Conservation (phyloP, 2,329 filamentous ascomycete genomes). For the Periconia sp. region DNA sequence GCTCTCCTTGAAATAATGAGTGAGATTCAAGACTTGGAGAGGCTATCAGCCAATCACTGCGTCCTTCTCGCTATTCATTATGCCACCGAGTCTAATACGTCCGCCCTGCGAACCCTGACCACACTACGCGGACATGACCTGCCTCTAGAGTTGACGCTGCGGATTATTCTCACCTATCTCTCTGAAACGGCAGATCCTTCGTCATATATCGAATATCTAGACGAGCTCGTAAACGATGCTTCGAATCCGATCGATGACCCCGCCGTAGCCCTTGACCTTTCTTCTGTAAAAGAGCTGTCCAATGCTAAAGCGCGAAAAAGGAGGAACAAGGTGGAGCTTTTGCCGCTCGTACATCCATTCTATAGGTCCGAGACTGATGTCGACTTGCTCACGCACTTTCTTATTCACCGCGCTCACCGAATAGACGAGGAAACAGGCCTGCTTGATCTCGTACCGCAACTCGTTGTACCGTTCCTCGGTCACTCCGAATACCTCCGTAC, state of each 20-base stretch:
- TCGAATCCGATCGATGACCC: constrained; percentile 45
- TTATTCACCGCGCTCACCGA: constrained; percentile 67
- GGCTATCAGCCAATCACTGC: constrained; percentile 67
- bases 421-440: constrained; percentile 75
- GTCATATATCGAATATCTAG: constrained; percentile 64
- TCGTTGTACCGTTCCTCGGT: constrained; percentile 69
- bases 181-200: constrained; percentile 69
- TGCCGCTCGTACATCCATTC: constrained; percentile 57
- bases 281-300: constrained; percentile 59
- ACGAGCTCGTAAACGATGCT: constrained; percentile 56
- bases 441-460: constrained; percentile 65
- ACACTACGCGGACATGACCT: constrained; percentile 60
- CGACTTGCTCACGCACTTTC: constrained; percentile 63
- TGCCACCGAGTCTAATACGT: constrained; percentile 66
- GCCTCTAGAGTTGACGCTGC: constrained; percentile 65
- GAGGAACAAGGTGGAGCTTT: constrained; percentile 63
- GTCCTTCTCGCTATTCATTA: constrained; percentile 73
- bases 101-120: constrained; percentile 62
- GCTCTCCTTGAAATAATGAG: constrained; percentile 17
- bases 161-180: constrained; percentile 74
- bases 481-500: constrained; percentile 62
- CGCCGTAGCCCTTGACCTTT: constrained; percentile 52
- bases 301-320: constrained; percentile 66
- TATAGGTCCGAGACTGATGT: constrained; percentile 52
- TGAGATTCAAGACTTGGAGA: constrained; percentile 26